A percentile compares a stretch with the other conserved stretches of the same genome.
Conservation (phyloP, 805 yeast species). For the Yamadazyma scolyti region DNA sequence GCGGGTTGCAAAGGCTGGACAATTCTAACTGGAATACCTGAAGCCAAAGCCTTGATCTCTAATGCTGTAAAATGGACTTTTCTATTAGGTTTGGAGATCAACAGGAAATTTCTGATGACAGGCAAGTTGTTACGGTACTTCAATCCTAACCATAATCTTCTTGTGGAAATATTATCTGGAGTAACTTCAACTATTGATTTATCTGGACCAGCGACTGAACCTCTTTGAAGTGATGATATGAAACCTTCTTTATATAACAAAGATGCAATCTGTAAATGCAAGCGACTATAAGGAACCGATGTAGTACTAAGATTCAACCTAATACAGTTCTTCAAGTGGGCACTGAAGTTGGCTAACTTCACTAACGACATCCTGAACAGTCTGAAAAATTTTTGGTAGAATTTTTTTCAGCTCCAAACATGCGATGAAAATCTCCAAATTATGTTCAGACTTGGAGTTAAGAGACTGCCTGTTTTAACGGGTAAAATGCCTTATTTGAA, state of each 20-base stretch:
- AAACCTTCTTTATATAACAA: constrained; percentile 91
- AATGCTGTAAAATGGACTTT: constrained; percentile 58
- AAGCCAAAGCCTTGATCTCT: constrained; percentile 69
- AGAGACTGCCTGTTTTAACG: no score
- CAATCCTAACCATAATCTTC: constrained; percentile 88
- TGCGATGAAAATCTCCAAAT: not conserved
- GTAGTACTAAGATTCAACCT: constrained; percentile 72
- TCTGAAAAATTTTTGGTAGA: constrained; percentile 1
- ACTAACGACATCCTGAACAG: constrained; percentile 68
- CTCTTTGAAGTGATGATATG: constrained; percentile 77
- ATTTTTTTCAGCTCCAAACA: not conserved
- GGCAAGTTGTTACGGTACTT: constrained; percentile 81
- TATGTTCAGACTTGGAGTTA: constrained; percentile 5
- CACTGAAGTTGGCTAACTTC: constrained; percentile 76
- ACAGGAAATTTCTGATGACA: constrained; percentile 64
- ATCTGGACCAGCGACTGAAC: constrained; percentile 85
- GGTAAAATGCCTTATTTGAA: no score
- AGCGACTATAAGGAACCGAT: constrained; percentile 74
- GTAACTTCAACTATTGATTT: constrained; percentile 69
- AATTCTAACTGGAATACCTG: constrained; percentile 71
- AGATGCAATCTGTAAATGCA: constrained; percentile 78
- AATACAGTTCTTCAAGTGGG: constrained; percentile 86
- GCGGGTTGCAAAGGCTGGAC: constrained; percentile 85
- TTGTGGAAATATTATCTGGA: constrained; percentile 77
- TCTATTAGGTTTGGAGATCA: constrained; percentile 84